These are phyloP conservation scores for Setaria viridis DNA, from an alignment of 202 grass and related monocot species.

Conservation along the genomic window DNA sequence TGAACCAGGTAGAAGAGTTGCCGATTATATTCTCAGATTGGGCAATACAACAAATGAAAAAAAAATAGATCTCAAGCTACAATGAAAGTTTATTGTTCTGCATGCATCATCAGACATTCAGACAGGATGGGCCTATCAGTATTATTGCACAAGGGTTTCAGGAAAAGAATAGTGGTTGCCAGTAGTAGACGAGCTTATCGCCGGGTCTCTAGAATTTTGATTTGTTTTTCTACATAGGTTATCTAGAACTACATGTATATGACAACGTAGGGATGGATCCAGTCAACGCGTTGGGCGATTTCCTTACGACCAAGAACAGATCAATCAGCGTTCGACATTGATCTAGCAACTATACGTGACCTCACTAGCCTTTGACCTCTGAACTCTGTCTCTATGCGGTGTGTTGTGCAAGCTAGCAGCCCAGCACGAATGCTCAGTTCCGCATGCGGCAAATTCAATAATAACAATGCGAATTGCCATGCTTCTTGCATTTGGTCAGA, in stretches of 20 bases:
- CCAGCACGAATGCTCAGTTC: background rate
- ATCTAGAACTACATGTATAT: background rate
- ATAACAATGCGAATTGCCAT: background rate
- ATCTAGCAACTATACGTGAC: constrained; percentile 37
- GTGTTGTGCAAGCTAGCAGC: constrained; percentile 11
- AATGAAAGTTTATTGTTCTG: background rate
- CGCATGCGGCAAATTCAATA: background rate
- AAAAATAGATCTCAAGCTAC: background rate
- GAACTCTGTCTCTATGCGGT: background rate
- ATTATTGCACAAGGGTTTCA: constrained; percentile 4
- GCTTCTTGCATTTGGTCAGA: constrained; percentile 44
- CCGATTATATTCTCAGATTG: too few species aligned
- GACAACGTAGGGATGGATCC: background rate
- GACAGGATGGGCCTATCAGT: background rate
- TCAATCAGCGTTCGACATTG: constrained; percentile 38
- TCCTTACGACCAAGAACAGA: constrained; percentile 13
- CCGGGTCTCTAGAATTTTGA: background rate
- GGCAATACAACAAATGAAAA: too few species aligned
- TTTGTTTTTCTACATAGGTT: background rate
- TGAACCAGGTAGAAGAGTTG: too few species aligned
- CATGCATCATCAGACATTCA: constrained; percentile 13
- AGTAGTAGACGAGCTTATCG: background rate
- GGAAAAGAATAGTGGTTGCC: background rate
- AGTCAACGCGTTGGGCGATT: constrained; percentile 41
- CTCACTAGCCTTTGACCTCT: constrained; percentile 24